Evolutionary conservation across 129 eudicot genomes (phyloP).

Genomic region (Cynara cardunculus): DNA sequence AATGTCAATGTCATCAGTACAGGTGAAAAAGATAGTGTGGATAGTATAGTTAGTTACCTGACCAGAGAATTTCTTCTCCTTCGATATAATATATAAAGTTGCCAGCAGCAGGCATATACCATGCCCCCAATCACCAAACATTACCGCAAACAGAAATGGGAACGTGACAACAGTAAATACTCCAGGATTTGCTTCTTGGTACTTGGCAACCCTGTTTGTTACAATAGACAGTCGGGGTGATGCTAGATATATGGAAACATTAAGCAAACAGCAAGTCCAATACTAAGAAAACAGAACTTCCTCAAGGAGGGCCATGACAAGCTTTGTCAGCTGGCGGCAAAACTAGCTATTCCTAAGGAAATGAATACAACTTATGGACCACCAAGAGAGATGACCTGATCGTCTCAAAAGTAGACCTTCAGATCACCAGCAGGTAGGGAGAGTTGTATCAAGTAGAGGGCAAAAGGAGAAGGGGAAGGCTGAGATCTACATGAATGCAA

Average conservation of each 20-base stretch:
- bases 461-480: no score
- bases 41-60: constrained; percentile 40
- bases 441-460: no score
- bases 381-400: not conserved
- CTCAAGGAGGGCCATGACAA: no score
- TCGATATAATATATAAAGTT: constrained; percentile 44
- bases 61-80: constrained; percentile 60
- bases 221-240: not conserved
- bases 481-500: not conserved
- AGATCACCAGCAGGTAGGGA: no score
- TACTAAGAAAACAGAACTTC: not conserved
- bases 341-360: not conserved
- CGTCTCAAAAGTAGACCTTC: not conserved
- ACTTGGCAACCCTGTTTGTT: constrained; percentile 64
- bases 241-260: not conserved
- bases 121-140: constrained; percentile 1
- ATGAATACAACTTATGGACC: not conserved
- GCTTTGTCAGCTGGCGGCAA: not conserved
- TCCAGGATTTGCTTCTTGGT: constrained; percentile 88
- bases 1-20: not conserved
- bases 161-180: constrained; percentile 77
- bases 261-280: not conserved
- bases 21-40: not conserved
- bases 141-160: constrained; percentile 63
- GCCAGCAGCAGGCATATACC: constrained; percentile 68